Evolutionary conservation across 139 green algal genomes (phyloP).

Genomic region (Edaphochlamys debaryana): DNA sequence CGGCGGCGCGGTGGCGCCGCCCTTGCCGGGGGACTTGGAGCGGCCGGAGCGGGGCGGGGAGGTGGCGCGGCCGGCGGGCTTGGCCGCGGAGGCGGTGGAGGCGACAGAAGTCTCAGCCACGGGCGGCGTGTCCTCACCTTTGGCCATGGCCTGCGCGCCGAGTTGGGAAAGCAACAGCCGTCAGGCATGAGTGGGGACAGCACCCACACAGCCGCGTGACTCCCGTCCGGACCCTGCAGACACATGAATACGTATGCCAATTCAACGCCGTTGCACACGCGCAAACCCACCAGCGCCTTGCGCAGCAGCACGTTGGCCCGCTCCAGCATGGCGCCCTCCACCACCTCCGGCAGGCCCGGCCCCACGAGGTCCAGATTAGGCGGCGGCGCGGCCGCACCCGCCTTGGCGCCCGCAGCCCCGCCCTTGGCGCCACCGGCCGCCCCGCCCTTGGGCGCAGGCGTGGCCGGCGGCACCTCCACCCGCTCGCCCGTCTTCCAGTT

Average conservation of each 20-base stretch:
- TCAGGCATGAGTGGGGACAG: too few relatives aligned
- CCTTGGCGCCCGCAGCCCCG: not conserved
- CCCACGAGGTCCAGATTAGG: not conserved
- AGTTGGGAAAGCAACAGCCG: not conserved
- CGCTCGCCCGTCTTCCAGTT: conserved; percentile 28
- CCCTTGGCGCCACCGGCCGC: too few relatives aligned
- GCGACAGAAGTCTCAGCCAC: not conserved
- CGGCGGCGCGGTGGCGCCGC: not conserved
- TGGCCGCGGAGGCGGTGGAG: not conserved
- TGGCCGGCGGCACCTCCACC: not conserved
- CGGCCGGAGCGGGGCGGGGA: not conserved
- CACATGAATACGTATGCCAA: too few relatives aligned
- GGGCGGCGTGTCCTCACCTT: conserved; percentile 13
- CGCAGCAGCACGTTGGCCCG: conserved; percentile 43
- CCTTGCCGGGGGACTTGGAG: conserved; percentile 35
- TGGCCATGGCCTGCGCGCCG: conserved; percentile 7
- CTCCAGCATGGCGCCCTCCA: conserved; percentile 56
- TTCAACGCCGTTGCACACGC: too few relatives aligned
- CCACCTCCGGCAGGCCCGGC: conserved; percentile 33
- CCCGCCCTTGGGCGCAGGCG: not conserved
- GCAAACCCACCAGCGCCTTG: conserved; percentile 28
- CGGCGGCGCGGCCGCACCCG: not conserved
- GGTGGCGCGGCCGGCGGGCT: not conserved
- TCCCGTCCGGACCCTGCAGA: too few relatives aligned
- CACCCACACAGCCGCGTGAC: too few relatives aligned